Evolutionary conservation across 2,329 filamentous ascomycete genomes (phyloP).

Genomic region (Bipolaris sorokiniana): DNA sequence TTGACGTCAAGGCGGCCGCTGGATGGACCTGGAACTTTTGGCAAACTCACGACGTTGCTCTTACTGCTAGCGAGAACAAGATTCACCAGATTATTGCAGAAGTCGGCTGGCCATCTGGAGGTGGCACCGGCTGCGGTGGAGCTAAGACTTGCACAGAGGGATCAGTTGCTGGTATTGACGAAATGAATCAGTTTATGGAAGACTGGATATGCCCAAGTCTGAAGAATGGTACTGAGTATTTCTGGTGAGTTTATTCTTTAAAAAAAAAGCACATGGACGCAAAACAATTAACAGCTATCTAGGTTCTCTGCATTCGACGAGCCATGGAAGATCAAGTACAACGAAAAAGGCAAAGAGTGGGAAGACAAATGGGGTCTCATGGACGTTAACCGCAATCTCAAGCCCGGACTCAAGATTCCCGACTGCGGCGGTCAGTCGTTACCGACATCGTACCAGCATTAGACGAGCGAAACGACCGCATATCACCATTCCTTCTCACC

Average conservation of each 20-base stretch:
- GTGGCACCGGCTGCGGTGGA: constrained; percentile 77
- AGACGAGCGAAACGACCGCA: constrained; percentile 2
- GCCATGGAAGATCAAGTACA: constrained; percentile 85
- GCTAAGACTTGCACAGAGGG: constrained; percentile 65
- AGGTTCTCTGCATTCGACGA: constrained; percentile 95
- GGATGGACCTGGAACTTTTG: constrained; percentile 86
- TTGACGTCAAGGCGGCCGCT: constrained; percentile 70
- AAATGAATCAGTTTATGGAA: constrained; percentile 85
- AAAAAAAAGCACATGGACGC: background rate
- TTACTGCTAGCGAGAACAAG: constrained; percentile 60
- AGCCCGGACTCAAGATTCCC: constrained; percentile 82
- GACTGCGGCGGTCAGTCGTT: constrained; percentile 76
- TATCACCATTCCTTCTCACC: constrained; percentile 11
- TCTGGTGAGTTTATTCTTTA: constrained; percentile 67
- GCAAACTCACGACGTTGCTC: constrained; percentile 68
- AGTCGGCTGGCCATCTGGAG: constrained; percentile 86
- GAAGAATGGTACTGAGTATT: constrained; percentile 85
- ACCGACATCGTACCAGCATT: constrained; percentile 16
- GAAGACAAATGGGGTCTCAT: constrained; percentile 96
- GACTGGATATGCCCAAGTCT: constrained; percentile 84
- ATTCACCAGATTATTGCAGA: constrained; percentile 82
- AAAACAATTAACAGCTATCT: constrained; percentile 9
- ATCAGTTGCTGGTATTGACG: constrained; percentile 76
- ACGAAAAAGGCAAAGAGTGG: constrained; percentile 72
- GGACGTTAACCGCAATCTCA: constrained; percentile 83